Evolutionary conservation across 768 basidiomycete genomes (phyloP).

Genomic region (Lyophyllum decastes): DNA sequence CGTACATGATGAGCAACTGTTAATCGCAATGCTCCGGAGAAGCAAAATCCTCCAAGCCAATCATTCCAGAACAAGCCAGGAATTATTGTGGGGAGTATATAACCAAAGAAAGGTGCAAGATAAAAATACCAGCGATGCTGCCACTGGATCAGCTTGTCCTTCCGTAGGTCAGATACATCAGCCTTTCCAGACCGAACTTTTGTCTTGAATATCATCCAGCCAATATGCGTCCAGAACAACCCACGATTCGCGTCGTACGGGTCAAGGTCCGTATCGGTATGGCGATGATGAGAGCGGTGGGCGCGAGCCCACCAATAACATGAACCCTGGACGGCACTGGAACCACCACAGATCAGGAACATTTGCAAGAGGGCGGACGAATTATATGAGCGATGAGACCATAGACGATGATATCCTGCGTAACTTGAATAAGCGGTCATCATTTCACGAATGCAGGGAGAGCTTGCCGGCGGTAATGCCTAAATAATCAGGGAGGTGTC

Average conservation of each 20-base stretch:
- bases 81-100: constrained; percentile 64
- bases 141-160: constrained; percentile 71
- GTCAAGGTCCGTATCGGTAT: constrained; percentile 86
- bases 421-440: background rate
- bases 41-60: constrained; percentile 77
- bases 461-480: constrained; percentile 49
- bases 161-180: constrained; percentile 72
- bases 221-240: constrained; percentile 76
- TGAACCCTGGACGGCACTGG: constrained; percentile 84
- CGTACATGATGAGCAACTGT: constrained; percentile 81
- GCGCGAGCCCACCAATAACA: constrained; percentile 87
- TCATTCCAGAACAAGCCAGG: constrained; percentile 76
- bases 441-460: constrained; percentile 25
- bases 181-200: constrained; percentile 68
- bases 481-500: constrained; percentile 20
- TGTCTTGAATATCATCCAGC: constrained; percentile 85
- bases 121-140: constrained; percentile 76
- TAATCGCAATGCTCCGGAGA: constrained; percentile 70
- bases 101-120: constrained; percentile 68
- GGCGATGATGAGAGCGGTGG: constrained; percentile 81
- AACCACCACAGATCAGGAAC: constrained; percentile 71
- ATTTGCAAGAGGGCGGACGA: constrained; percentile 72
- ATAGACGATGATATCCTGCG: constrained; percentile 78
- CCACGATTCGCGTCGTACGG: constrained; percentile 83
- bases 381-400: constrained; percentile 85